These are phyloP conservation scores for Calonectria fujianensis DNA, from an alignment of 2,329 filamentous ascomycete genomes.

Conservation along the genomic window DNA sequence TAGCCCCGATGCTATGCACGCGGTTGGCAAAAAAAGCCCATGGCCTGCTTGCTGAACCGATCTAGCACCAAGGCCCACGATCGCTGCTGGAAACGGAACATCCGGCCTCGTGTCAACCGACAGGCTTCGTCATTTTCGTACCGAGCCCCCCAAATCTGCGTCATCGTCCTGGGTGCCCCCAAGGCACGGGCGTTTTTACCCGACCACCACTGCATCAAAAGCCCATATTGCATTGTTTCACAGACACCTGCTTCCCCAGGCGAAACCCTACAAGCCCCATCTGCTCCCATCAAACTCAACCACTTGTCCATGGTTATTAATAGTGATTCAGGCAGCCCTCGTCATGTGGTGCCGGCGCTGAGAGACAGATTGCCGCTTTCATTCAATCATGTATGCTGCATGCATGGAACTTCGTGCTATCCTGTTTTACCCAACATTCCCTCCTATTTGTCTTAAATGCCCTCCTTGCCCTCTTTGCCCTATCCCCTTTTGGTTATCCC, in stretches of 20 bases:
- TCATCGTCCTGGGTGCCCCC: constrained; percentile 25
- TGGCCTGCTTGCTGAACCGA: constrained; percentile 13
- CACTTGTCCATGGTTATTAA: constrained; percentile 34
- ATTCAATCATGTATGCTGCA: constrained; percentile 23
- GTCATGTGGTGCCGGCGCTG: constrained; percentile 13
- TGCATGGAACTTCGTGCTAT: constrained; percentile 29
- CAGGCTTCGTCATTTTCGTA: constrained; percentile 27
- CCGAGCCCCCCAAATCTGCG: constrained; percentile 18
- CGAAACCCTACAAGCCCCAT: constrained; percentile 23
- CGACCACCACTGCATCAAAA: constrained; percentile 19
- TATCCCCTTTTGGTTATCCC: constrained; percentile 27
- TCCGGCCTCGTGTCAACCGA: background rate
- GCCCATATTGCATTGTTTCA: constrained; percentile 38
- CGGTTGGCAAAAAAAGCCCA: constrained; percentile 4
- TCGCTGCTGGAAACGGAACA: constrained; percentile 26
- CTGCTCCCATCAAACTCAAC: constrained; percentile 29
- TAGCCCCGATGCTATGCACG: background rate
- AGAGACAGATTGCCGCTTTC: constrained; percentile 36
- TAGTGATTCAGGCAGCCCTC: constrained; percentile 25
- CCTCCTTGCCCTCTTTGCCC: constrained; percentile 21
- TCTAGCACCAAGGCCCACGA: constrained; percentile 20
- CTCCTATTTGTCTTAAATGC: constrained; percentile 16
- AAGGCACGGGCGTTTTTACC: constrained; percentile 27
- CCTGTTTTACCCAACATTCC: constrained; percentile 20
- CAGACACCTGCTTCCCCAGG: constrained; percentile 22